Conservation (phyloP, 257 asterid species). For the Solanum chmielewskii region DNA sequence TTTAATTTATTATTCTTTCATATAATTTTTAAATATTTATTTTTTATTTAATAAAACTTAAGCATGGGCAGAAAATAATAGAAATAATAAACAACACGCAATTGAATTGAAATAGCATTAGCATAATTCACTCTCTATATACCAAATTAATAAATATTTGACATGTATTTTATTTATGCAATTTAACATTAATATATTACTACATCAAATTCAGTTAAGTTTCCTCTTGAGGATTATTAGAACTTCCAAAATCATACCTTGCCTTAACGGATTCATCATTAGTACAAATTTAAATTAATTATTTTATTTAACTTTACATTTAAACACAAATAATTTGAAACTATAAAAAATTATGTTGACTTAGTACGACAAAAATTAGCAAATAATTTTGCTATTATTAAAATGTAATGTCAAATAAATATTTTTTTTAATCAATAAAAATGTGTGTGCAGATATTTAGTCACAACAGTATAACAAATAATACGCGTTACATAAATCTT, state of each 20-base stretch:
- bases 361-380: background rate
- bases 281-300: background rate
- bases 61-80: no score
- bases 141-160: background rate
- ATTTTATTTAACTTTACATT: background rate
- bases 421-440: background rate
- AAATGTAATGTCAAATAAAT: background rate
- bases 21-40: no score
- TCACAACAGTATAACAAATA: background rate
- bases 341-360: background rate
- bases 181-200: no score
- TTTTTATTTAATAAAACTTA: no score
- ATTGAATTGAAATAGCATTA: background rate
- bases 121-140: background rate
- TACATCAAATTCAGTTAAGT: background rate
- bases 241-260: background rate
- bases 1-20: no score
- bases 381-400: background rate
- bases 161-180: no score
- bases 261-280: background rate
- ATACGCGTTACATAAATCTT: background rate
- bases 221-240: background rate
- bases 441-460: no score
- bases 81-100: background rate
- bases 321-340: background rate